Percentiles rank a stretch among this genome's conserved stretches.
phyloP scores from a whole-genome alignment of 768 basidiomycete species.

The Austroboletus eburneus region DNA sequence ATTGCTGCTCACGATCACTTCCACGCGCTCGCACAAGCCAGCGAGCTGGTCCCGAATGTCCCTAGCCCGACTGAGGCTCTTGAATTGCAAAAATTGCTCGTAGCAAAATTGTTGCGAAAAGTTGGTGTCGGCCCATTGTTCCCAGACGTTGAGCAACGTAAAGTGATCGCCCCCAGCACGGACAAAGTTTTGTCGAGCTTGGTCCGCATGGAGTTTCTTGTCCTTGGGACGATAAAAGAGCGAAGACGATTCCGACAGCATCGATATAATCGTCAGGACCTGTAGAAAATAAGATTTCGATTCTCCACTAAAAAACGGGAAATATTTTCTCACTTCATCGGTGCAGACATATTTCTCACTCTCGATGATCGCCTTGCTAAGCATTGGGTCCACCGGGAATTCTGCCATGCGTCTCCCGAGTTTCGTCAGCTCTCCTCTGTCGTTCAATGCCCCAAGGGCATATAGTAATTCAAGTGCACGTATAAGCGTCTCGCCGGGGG shows the following conservation, averaged over 20 bases:
- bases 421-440: constrained; percentile 95
- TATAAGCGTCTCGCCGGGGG: constrained; percentile 96
- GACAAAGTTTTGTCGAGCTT: constrained; percentile 95
- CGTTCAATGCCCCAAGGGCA: constrained; percentile 93
- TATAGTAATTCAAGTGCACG: constrained; percentile 91
- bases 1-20: constrained; percentile 82
- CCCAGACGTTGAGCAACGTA: constrained; percentile 95
- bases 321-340: constrained; percentile 69
- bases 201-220: constrained; percentile 96
- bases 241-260: constrained; percentile 94
- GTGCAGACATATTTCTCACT: constrained; percentile 94
- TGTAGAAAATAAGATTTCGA: constrained; percentile 25
- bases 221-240: constrained; percentile 97
- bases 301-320: background rate
- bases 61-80: constrained; percentile 88
- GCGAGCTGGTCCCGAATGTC: constrained; percentile 97
- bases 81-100: constrained; percentile 93
- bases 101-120: constrained; percentile 97
- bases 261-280: constrained; percentile 95
- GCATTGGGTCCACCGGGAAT: constrained; percentile 97
- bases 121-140: constrained; percentile 98
- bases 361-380: constrained; percentile 93
- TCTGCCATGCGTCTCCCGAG: constrained; percentile 97
- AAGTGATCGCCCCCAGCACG: constrained; percentile 97
- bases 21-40: constrained; percentile 93